These are phyloP conservation scores for Lenwebbia sp. DNA, from an alignment of 345 rosid species.

Conservation along the genomic window DNA sequence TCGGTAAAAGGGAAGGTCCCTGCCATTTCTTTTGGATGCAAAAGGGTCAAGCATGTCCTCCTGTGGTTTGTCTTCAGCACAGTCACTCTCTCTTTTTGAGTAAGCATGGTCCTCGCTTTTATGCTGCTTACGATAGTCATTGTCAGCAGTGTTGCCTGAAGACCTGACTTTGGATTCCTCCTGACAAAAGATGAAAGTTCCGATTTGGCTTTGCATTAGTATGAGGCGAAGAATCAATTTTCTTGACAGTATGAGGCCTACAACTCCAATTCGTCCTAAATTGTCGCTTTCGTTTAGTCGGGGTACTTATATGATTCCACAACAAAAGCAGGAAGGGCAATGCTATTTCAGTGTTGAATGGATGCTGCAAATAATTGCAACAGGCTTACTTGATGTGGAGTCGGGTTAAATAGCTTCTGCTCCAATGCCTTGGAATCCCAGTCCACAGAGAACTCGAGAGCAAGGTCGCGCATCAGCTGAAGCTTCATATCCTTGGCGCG, in stretches of 20 bases:
- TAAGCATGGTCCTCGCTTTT: slow-evolving; percentile 4
- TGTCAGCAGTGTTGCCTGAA: background rate
- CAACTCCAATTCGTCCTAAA: background rate
- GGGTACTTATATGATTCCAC: background rate
- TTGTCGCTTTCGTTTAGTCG: background rate
- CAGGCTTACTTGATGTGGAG: slow-evolving; percentile 19
- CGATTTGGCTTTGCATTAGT: background rate
- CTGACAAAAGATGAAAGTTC: slow-evolving; percentile 6
- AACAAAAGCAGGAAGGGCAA: background rate
- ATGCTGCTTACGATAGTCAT: background rate
- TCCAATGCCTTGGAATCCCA: slow-evolving; percentile 69
- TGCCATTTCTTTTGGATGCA: slow-evolving; percentile 5
- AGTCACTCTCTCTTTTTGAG: background rate
- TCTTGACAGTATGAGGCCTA: background rate
- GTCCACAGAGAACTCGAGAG: slow-evolving; percentile 40
- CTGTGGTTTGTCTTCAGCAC: background rate
- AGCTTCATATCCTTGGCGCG: slow-evolving; percentile 57
- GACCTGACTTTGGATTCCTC: background rate
- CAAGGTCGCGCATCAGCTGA: slow-evolving; percentile 43
- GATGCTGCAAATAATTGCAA: background rate
- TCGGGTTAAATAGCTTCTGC: slow-evolving; percentile 35
- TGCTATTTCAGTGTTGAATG: background rate
- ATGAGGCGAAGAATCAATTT: background rate
- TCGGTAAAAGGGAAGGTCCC: slow-evolving; percentile 1
- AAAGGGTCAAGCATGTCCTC: background rate